Conservation (phyloP, 768 basidiomycete genomes). For the Tylopilus intermedius region DNA sequence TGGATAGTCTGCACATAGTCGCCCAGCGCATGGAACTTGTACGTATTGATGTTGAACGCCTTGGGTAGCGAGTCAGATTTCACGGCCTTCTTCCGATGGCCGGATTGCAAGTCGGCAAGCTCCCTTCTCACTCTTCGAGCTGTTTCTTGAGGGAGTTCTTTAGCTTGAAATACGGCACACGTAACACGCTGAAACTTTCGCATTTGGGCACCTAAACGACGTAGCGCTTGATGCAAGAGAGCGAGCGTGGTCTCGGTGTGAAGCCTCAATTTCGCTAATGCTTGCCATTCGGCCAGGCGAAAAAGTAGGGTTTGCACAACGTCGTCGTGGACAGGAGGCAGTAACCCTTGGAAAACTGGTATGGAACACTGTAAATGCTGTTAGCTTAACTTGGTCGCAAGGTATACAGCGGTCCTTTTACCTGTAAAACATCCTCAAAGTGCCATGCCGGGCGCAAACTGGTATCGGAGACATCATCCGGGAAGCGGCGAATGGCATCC, state of each 20-base stretch:
- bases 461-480: constrained; percentile 33
- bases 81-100: too few species aligned
- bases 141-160: background rate
- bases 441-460: constrained; percentile 25
- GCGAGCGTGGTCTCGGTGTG: background rate
- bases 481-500: constrained; percentile 34
- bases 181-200: background rate
- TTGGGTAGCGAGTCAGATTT: too few species aligned
- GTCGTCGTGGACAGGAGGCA: constrained; percentile 23
- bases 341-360: constrained; percentile 37
- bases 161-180: background rate
- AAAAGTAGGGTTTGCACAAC: constrained; percentile 23
- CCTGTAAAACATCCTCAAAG: constrained; percentile 15
- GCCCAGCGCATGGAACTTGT: too few species aligned
- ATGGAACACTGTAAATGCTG: constrained; percentile 28
- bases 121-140: background rate
- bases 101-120: too few species aligned
- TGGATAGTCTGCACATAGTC: background rate
- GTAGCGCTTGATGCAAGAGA: background rate
- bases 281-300: constrained; percentile 15
- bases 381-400: background rate
- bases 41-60: too few species aligned
- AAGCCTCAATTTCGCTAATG: background rate
- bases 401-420: background rate
- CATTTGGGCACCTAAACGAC: background rate